Evolutionary conservation across 768 basidiomycete species (phyloP), one percentile per base, ranked within the genome.

Genomic region (Kwoniella sp.): DNA sequence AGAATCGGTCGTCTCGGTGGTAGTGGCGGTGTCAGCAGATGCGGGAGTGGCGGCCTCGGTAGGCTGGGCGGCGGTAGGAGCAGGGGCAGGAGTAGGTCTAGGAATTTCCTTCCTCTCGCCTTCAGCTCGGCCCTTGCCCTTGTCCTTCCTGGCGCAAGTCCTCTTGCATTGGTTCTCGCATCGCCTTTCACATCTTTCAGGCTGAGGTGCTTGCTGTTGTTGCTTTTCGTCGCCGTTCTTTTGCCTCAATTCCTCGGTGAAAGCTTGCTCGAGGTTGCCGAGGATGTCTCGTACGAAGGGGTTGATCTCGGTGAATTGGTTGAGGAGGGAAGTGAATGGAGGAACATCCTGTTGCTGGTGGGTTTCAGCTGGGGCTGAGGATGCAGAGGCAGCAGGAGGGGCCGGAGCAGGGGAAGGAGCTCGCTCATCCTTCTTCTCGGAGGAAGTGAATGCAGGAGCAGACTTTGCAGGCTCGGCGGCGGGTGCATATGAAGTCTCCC

Each of bases 201-300:
- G 11, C 15, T 11, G 13, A 23, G 45, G 55, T 45, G 41, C 11
- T 37, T 34, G 30, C 50, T 13, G 41, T 37, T 34, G 30, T 41
- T 13, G 38, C 29, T 29, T 61, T 63, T 64, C 56, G 17, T 11
- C 48, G 17, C 26, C 25, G 57, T 48, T 20, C 41, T 63, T 66
- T 22, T 34, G 45, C 23, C 48, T 52, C 57, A 34, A 38, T 47
- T 69, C 63, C 30, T 72, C 68, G 37, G 63, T 73, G 51, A 71
- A 71, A 31, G 69, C 71, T 20, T 65, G 58, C 58, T 74, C 75
- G 69, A 74, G 65, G 55, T 77, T 74, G 29, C 63, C 66, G 13
- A 77, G 66, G 37, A 77, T 69, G 54, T 77, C 75, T 34, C 71
- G 67, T 41, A 74, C 70, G 65, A 74, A 74, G 7, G 73, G 73